Evolutionary conservation across 352 stramenopile species (phyloP).

Genomic region (Phytophthora foliorum): DNA sequence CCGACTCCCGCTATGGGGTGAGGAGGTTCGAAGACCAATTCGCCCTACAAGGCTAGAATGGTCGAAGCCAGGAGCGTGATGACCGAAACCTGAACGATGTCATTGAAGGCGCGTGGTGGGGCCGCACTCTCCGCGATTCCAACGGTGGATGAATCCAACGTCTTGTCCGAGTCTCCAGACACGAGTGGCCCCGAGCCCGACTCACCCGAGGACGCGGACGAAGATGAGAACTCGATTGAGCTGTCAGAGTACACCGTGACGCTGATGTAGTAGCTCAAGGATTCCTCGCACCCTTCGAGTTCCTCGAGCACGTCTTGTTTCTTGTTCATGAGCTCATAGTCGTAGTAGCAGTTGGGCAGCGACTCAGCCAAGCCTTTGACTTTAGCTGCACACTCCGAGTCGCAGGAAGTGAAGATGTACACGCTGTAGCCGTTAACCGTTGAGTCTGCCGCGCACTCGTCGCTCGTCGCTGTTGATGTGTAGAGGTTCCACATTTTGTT

Average conservation of each 20-base stretch:
- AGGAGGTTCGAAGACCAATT: not conserved
- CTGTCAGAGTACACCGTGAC: constrained; percentile 21
- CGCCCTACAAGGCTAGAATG: constrained; percentile 11
- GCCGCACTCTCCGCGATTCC: not conserved
- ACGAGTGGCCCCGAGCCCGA: not conserved
- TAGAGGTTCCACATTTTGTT: constrained; percentile 33
- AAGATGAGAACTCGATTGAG: constrained; percentile 1
- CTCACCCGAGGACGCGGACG: constrained; percentile 7
- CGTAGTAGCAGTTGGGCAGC: constrained; percentile 49
- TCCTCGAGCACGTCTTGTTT: constrained; percentile 36
- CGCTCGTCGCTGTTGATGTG: constrained; percentile 29
- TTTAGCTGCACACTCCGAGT: constrained; percentile 33
- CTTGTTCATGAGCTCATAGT: constrained; percentile 46
- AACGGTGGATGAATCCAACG: constrained; percentile 18
- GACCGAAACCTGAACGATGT: not conserved
- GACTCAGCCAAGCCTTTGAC: constrained; percentile 28
- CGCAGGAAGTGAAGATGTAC: constrained; percentile 43
- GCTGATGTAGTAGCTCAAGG: constrained; percentile 15
- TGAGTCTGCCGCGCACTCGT: constrained; percentile 37
- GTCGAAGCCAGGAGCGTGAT: constrained; percentile 6
- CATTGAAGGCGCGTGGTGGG: not conserved
- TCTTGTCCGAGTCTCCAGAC: constrained; percentile 8
- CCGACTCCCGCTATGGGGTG: not conserved
- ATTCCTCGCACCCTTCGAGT: constrained; percentile 17
- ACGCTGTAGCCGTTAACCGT: constrained; percentile 34